A percentile compares a stretch with the other conserved stretches of the same genome.
Evolutionary conservation across 2,329 filamentous ascomycete species (phyloP).

Genomic region (Neofusicoccum ribis): DNA sequence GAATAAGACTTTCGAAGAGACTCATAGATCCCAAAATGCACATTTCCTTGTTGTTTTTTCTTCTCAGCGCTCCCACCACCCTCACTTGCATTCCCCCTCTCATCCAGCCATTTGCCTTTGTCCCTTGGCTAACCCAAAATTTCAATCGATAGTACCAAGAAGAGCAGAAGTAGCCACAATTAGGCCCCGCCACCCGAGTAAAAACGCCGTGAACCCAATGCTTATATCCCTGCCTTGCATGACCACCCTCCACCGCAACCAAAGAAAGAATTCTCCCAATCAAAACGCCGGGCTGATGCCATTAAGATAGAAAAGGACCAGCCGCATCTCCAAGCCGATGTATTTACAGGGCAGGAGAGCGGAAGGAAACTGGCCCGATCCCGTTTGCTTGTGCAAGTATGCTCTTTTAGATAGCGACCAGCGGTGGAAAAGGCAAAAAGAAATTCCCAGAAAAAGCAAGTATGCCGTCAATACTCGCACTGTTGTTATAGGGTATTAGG

Average conservation of each 20-base stretch:
- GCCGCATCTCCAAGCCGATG: neutral
- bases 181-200: neutral
- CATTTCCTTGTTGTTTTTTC: neutral
- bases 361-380: neutral
- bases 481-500: neutral
- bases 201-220: conserved; percentile 14
- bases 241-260: neutral
- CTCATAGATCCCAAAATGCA: conserved; percentile 3
- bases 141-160: neutral
- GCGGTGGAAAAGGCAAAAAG: neutral
- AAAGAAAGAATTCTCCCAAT: neutral
- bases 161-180: neutral
- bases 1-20: neutral
- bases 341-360: conserved; percentile 5
- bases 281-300: conserved; percentile 10
- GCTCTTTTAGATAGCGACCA: conserved; percentile 8
- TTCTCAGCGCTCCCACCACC: neutral
- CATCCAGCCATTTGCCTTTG: neutral
- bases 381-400: conserved; percentile 3
- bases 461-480: neutral
- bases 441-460: neutral
- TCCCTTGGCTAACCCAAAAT: neutral
- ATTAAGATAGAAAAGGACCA: neutral
- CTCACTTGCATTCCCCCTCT: neutral
- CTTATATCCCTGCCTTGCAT: neutral